These are phyloP conservation scores for Fusarium incarnatum DNA, from an alignment of 2,329 filamentous ascomycete species.

Conservation along the genomic window DNA sequence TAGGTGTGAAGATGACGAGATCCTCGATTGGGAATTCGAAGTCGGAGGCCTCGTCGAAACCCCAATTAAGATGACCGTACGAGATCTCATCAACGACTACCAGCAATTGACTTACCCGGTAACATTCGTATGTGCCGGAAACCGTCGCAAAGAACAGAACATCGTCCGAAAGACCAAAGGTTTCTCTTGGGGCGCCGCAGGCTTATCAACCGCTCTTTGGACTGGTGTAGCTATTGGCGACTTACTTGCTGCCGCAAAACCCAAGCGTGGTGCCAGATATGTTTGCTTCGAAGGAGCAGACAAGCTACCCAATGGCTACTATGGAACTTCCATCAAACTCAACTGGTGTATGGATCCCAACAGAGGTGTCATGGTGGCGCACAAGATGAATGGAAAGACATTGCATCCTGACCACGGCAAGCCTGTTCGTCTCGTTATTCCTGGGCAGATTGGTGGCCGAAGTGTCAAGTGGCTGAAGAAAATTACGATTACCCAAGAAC, in stretches of 20 bases:
- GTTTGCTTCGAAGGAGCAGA: conserved; percentile 94
- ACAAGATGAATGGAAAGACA: conserved; percentile 89
- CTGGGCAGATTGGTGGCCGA: conserved; percentile 90
- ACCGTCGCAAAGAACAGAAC: conserved; percentile 93
- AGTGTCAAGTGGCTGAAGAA: conserved; percentile 94
- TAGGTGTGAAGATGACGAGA: conserved; percentile 75
- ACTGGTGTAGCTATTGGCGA: conserved; percentile 84
- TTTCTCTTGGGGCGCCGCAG: conserved; percentile 93
- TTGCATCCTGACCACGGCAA: conserved; percentile 87
- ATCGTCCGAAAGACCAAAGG: conserved; percentile 90
- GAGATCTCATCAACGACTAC: conserved; percentile 78
- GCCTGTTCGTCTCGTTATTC: conserved; percentile 84
- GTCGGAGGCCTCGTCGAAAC: conserved; percentile 86
- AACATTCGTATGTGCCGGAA: conserved; percentile 91
- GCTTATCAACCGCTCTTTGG: conserved; percentile 87
- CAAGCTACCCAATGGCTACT: conserved; percentile 86
- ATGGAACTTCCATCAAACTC: conserved; percentile 88
- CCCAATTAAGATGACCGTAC: conserved; percentile 77
- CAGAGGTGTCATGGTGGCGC: conserved; percentile 85
- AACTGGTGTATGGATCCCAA: conserved; percentile 90
- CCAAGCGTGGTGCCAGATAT: conserved; percentile 77
- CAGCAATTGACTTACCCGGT: conserved; percentile 87
- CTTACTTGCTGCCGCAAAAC: conserved; percentile 75
- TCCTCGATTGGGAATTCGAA: conserved; percentile 83
- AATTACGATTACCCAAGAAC: conserved; percentile 79